Percentiles rank a stretch among this genome's conserved stretches.
Evolutionary conservation across 2,329 filamentous ascomycete genomes (phyloP).

Genomic region (Fusarium oxysporum): DNA sequence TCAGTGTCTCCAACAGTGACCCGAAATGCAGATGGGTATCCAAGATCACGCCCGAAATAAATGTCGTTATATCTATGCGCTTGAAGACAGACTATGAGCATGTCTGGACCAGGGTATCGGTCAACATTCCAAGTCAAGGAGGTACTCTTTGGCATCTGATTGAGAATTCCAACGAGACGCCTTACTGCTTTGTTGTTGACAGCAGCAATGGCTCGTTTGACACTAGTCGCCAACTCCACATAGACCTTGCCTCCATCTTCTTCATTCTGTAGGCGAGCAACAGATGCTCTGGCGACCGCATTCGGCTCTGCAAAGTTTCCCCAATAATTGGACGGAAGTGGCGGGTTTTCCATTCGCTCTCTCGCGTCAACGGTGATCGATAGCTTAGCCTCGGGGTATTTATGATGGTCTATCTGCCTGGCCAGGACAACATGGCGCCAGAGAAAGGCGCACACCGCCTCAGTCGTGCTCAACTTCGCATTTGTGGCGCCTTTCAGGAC

Average conservation of each 20-base stretch:
- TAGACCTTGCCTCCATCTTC: not conserved
- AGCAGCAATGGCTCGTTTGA: constrained; percentile 3
- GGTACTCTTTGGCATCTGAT: constrained; percentile 20
- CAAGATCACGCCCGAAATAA: constrained; percentile 1
- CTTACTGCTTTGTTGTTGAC: constrained; percentile 13
- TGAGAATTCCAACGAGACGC: constrained; percentile 15
- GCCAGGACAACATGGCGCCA: constrained; percentile 11
- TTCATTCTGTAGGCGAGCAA: not conserved
- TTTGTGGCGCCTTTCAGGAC: not conserved
- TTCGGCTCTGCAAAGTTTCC: constrained; percentile 22
- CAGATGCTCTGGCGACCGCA: not conserved
- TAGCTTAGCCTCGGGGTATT: constrained; percentile 7
- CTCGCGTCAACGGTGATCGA: constrained; percentile 10
- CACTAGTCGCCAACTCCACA: not conserved
- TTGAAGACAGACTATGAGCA: constrained; percentile 23
- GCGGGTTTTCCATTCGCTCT: not conserved
- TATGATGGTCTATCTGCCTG: not conserved
- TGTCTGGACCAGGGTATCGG: constrained; percentile 14
- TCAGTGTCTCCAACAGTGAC: constrained; percentile 15
- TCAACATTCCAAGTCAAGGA: constrained; percentile 16
- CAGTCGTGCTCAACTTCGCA: not conserved
- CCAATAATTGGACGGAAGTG: constrained; percentile 1
- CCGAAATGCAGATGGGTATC: not conserved
- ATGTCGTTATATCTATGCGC: constrained; percentile 7
- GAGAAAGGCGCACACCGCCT: constrained; percentile 2